phyloP scores from a whole-genome alignment of 2,329 filamentous ascomycete genomes.

The Tolypocladium endophyticum region DNA sequence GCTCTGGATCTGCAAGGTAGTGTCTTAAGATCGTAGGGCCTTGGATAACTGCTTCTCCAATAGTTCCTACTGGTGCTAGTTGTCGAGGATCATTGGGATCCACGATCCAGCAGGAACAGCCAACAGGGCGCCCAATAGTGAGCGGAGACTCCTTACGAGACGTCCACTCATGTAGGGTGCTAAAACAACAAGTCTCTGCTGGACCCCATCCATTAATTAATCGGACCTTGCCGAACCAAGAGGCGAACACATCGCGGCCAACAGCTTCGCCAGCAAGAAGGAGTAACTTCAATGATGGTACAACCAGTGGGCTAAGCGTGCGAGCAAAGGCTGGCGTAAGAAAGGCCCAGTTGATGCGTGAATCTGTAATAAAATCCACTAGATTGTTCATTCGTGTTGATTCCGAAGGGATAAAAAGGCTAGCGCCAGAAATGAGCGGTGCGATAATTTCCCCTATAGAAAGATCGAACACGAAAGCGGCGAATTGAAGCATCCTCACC shows the following conservation, averaged over 20 bases:
- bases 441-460: constrained; percentile 3
- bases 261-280: constrained; percentile 3
- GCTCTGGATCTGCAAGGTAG: background rate
- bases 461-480: constrained; percentile 5
- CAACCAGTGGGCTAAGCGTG: background rate
- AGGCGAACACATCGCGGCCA: background rate
- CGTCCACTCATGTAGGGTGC: background rate
- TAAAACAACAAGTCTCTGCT: background rate
- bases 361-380: background rate
- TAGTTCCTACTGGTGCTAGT: background rate
- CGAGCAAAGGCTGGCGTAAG: constrained; percentile 2
- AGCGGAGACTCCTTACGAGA: background rate
- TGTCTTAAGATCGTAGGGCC: background rate
- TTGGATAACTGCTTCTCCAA: background rate
- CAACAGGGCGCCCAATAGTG: background rate
- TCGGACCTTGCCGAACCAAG: background rate
- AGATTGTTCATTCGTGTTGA: background rate
- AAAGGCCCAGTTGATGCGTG: background rate
- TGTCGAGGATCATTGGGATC: background rate
- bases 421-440: constrained; percentile 1
- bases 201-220: background rate
- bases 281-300: constrained; percentile 1
- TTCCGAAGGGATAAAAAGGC: constrained; percentile 4
- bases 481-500: constrained; percentile 2
- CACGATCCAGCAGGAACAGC: background rate